Conservation (phyloP, 108 stramenopile genomes). For the Parietichytrium sp. region DNA sequence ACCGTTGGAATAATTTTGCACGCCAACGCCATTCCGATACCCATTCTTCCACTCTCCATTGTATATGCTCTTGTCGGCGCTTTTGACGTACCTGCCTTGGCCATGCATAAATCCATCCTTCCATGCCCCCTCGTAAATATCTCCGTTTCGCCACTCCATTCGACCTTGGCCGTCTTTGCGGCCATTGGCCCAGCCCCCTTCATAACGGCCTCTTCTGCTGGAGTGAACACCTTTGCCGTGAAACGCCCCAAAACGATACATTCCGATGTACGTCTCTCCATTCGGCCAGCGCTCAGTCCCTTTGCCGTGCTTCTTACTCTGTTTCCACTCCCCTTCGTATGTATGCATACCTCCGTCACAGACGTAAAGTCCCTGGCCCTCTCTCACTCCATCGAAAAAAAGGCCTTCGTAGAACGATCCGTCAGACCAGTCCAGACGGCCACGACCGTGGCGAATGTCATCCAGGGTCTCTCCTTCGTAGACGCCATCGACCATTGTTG, state of each 20-base stretch:
- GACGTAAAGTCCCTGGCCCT: not conserved
- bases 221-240: not conserved
- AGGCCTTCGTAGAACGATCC: not conserved
- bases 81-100: constrained; percentile 25
- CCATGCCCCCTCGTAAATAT: not conserved
- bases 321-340: constrained; percentile 51
- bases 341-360: not conserved
- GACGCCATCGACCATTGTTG: constrained; percentile 16
- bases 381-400: not conserved
- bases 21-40: constrained; percentile 51
- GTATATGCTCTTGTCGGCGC: constrained; percentile 27
- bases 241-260: not conserved
- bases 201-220: not conserved
- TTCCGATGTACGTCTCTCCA: constrained; percentile 37
- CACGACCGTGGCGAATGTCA: constrained; percentile 2
- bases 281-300: constrained; percentile 39
- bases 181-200: constrained; percentile 39
- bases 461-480: constrained; percentile 10
- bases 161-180: constrained; percentile 37
- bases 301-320: constrained; percentile 46
- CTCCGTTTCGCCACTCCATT: not conserved
- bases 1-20: constrained; percentile 48
- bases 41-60: constrained; percentile 46
- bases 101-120: constrained; percentile 41
- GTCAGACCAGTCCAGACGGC: not conserved